Evolutionary conservation across 331 rosid species (phyloP).

Genomic region (Stylosanthes scabra): DNA sequence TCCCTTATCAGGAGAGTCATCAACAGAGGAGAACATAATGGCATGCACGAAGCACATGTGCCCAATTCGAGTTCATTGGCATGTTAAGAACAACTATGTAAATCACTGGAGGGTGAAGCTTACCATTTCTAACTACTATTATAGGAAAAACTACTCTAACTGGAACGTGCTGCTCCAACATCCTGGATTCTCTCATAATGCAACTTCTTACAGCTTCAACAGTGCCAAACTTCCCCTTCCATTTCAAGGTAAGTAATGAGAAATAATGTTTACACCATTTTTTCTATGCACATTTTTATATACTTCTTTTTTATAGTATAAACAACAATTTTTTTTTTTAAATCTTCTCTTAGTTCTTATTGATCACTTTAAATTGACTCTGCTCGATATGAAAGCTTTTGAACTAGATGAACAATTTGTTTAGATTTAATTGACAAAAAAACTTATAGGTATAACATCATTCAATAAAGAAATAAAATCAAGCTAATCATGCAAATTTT

Average conservation of each 20-base stretch:
- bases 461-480: too few species aligned
- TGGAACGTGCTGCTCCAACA: conserved; percentile 83
- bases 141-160: conserved; percentile 57
- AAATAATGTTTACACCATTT: too few species aligned
- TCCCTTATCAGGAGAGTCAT: background rate
- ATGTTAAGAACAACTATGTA: conserved; percentile 68
- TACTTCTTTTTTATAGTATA: too few species aligned
- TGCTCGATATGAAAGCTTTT: too few species aligned
- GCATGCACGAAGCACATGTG: conserved; percentile 82
- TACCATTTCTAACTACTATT: conserved; percentile 73
- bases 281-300: too few species aligned
- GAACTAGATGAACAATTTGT: too few species aligned
- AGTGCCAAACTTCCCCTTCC: conserved; percentile 59
- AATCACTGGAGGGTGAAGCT: conserved; percentile 82
- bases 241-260: conserved; percentile 53
- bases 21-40: conserved; percentile 31
- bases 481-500: too few species aligned
- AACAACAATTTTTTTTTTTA: too few species aligned
- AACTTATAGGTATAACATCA: too few species aligned
- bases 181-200: conserved; percentile 57
- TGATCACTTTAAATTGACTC: too few species aligned
- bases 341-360: too few species aligned
- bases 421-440: too few species aligned
- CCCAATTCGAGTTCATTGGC: conserved; percentile 86
- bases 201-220: conserved; percentile 71